These are phyloP conservation scores for Russula sp. DNA, from an alignment of 768 basidiomycete genomes.

Conservation along the genomic window DNA sequence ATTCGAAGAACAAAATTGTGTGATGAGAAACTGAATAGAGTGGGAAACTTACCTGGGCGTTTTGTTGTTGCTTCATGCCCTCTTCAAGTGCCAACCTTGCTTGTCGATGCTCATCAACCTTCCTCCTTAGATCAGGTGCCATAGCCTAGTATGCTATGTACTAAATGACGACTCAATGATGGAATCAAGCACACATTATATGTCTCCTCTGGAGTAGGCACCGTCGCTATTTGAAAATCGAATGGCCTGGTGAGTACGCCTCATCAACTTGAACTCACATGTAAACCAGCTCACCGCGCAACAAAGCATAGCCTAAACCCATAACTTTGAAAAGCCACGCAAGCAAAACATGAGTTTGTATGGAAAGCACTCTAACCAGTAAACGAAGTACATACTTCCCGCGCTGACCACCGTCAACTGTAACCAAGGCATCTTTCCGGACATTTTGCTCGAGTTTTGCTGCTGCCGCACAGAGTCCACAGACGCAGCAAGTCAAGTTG, in stretches of 20 bases:
- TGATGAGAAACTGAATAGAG: neutral
- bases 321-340: slow-evolving; percentile 33
- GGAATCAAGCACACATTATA: slow-evolving; percentile 35
- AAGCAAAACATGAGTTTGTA: slow-evolving; percentile 2
- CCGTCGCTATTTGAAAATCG: slow-evolving; percentile 31
- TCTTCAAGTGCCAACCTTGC: slow-evolving; percentile 38
- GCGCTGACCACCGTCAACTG: slow-evolving; percentile 32
- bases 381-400: slow-evolving; percentile 33
- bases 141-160: slow-evolving; percentile 33
- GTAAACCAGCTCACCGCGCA: slow-evolving; percentile 33
- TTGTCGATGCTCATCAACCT: slow-evolving; percentile 40
- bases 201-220: slow-evolving; percentile 38
- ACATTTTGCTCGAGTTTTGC: slow-evolving; percentile 28
- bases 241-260: neutral
- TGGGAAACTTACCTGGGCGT: slow-evolving; percentile 34
- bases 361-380: neutral
- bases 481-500: no score
- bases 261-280: neutral
- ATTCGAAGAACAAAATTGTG: slow-evolving; percentile 7
- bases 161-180: neutral
- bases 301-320: slow-evolving; percentile 37
- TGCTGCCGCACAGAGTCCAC: neutral
- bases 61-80: slow-evolving; percentile 34
- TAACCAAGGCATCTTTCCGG: slow-evolving; percentile 37
- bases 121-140: slow-evolving; percentile 40